Conservation (phyloP, 257 asterid genomes). For the Penstemon eatonii region DNA sequence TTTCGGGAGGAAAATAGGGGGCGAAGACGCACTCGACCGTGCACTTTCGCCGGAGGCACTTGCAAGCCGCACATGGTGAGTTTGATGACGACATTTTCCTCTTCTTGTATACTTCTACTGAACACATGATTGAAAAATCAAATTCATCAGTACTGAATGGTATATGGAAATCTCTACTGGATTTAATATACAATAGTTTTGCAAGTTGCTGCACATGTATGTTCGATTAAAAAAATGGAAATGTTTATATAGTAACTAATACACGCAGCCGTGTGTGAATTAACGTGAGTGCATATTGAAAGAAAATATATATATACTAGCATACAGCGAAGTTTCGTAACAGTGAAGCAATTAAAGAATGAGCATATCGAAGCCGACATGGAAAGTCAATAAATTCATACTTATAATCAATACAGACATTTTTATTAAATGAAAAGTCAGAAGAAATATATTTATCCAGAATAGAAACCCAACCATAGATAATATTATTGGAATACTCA, state of each 20-base stretch:
- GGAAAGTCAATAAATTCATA: conserved; percentile 43
- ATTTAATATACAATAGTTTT: no score
- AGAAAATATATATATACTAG: not conserved
- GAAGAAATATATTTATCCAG: conserved; percentile 10
- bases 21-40: conserved; percentile 59
- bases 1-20: conserved; percentile 62
- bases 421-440: conserved; percentile 29
- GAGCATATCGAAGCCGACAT: conserved; percentile 40
- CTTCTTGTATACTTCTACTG: not conserved
- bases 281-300: no score
- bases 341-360: conserved; percentile 28
- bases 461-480: not conserved
- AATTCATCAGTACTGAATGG: no score
- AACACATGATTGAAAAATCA: no score
- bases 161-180: no score
- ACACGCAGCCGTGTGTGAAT: no score
- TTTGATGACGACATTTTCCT: conserved; percentile 61
- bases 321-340: conserved; percentile 27
- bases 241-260: no score
- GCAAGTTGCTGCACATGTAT: conserved; percentile 25
- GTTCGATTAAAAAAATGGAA: not conserved
- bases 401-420: conserved; percentile 22
- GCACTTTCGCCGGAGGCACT: conserved; percentile 59
- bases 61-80: conserved; percentile 73
- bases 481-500: not conserved